Evolutionary conservation across 2,329 filamentous ascomycete genomes (phyloP), one percentile per base, ranked within the genome.

Genomic region (Penicillium concentricum): DNA sequence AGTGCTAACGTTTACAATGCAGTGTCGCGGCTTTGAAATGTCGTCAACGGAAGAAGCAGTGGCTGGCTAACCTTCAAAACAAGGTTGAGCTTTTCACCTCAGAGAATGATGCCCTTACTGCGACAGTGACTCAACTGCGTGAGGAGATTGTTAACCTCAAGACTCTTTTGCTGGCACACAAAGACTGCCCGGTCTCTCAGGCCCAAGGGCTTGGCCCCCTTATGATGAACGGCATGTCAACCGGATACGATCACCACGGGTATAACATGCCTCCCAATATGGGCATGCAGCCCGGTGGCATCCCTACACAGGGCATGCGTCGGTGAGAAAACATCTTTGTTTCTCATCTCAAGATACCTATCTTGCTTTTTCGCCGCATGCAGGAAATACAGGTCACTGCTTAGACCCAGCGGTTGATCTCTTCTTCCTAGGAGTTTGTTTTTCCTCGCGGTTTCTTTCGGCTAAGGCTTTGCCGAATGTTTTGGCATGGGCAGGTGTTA

Each of bases 31-130:
- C 94, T 3, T 81, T 99, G 58, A 99, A 99, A 72, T 99, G 94
- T 76, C 89, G 94, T 59, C 94, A 99, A 75, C 86, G 94, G 20
- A 99, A 99, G 82, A 99, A 99, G 82, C 94, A 97, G 73, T 99
- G 94, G 94, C 84, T 97, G 56, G 90, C 90, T 32, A 97, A 96
- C 66, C 82, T 99, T 1, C 94, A 99, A 74, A 85, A 86, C 54
- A 97, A 97, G 75, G 93, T 97, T 16, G 94, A 99, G 74, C 82
- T 96, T 64, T 97, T 92, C 70, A 92, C 89, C 61, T 88, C 83
- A 0, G 94, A 99, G 75, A 97, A 97, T 62, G 94, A 99, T 69
- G 86, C 86, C 1, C 82, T 99, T 34, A 90, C 88, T 18, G 82
- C 87, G 3, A 93, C 94, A 61, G 92, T 97, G 57, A 88, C 88